These are phyloP conservation scores for Obelidium mucronatum DNA, from an alignment of 192 early-diverging fungal species.

Conservation along the genomic window DNA sequence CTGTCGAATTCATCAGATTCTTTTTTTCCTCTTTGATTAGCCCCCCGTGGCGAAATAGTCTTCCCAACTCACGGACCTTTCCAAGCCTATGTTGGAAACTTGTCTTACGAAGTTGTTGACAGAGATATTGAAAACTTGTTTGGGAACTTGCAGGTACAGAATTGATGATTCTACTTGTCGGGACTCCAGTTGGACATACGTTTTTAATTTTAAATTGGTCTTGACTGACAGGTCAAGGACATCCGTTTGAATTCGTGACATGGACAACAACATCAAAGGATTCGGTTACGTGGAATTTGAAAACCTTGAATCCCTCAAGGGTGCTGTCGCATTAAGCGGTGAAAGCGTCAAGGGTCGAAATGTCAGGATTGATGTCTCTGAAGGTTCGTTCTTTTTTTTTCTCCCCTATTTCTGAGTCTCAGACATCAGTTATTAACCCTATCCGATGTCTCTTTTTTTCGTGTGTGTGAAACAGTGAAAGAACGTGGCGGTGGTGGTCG, in stretches of 20 bases:
- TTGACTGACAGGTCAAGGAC: slow-evolving; percentile 73
- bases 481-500: too few species aligned
- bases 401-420: too few species aligned
- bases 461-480: too few species aligned
- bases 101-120: slow-evolving; percentile 86
- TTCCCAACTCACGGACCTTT: slow-evolving; percentile 88
- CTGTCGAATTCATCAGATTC: background rate
- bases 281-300: slow-evolving; percentile 97
- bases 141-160: slow-evolving; percentile 65
- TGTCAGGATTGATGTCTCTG: slow-evolving; percentile 89
- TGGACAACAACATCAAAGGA: slow-evolving; percentile 84
- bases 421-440: too few species aligned
- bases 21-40: too few species aligned
- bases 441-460: too few species aligned
- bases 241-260: slow-evolving; percentile 86
- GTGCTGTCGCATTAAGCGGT: slow-evolving; percentile 74
- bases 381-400: slow-evolving; percentile 70
- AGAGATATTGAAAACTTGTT: slow-evolving; percentile 79
- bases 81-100: slow-evolving; percentile 90
- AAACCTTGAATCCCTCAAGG: slow-evolving; percentile 79
- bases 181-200: too few species aligned
- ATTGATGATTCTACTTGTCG: background rate
- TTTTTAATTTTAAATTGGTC: too few species aligned
- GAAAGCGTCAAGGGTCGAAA: slow-evolving; percentile 71
- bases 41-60: slow-evolving; percentile 29